Conservation (phyloP, 1,284 basidiomycete genomes). For the Austroboletus olivaceoglutinosus region DNA sequence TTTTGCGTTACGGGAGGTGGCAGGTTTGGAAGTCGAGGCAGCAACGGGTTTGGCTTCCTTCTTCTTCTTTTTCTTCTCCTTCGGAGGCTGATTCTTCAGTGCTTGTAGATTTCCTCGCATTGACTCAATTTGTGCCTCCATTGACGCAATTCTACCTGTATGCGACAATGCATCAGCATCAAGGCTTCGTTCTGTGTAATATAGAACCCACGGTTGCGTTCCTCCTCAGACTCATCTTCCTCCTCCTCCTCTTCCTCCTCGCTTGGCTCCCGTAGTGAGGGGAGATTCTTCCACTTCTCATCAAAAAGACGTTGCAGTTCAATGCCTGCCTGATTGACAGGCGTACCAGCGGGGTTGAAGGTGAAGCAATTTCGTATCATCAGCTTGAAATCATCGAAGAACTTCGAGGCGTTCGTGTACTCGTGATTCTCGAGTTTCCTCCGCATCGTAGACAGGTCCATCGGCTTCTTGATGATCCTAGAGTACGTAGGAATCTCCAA, state of each 20-base stretch:
- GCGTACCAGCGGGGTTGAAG: conserved; percentile 89
- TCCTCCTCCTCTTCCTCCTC: conserved; percentile 53
- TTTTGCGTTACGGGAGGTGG: conserved; percentile 46
- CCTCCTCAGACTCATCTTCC: conserved; percentile 48
- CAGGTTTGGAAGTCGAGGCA: conserved; percentile 62
- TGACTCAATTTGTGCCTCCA: conserved; percentile 73
- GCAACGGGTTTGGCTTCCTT: conserved; percentile 53
- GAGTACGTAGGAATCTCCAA: conserved; percentile 86
- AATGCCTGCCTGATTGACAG: conserved; percentile 81
- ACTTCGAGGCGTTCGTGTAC: conserved; percentile 76
- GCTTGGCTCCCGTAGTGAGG: conserved; percentile 58
- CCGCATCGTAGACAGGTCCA: conserved; percentile 90
- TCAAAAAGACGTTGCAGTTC: conserved; percentile 85
- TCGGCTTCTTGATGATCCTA: conserved; percentile 89
- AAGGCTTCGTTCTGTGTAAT: not conserved
- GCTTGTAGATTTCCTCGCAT: conserved; percentile 64
- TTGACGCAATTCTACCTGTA: conserved; percentile 63
- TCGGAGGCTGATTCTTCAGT: conserved; percentile 52
- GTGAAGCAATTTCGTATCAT: conserved; percentile 92
- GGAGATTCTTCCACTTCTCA: conserved; percentile 84
- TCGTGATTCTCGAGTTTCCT: conserved; percentile 75
- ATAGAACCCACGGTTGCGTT: conserved; percentile 52
- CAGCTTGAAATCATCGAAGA: conserved; percentile 89
- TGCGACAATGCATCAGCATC: conserved; percentile 15
- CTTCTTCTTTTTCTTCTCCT: conserved; percentile 66